Evolutionary conservation across 192 early-diverging fungal species (phyloP).

Genomic region (Podila epigama): DNA sequence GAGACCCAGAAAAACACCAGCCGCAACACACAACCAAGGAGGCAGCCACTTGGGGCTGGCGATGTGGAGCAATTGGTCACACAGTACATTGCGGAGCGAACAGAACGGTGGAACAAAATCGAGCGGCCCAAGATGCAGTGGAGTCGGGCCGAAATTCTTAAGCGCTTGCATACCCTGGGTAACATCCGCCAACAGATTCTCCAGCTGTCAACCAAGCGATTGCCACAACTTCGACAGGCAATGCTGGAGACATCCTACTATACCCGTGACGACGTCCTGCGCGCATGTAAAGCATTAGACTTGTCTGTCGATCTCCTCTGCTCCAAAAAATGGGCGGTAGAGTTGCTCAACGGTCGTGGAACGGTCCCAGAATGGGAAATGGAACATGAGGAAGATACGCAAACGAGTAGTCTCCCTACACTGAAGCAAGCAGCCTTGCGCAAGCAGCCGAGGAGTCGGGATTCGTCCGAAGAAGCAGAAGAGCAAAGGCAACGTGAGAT

Average conservation of each 20-base stretch:
- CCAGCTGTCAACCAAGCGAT: neutral
- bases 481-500: conserved; percentile 21
- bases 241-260: conserved; percentile 17
- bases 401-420: too few species aligned
- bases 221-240: neutral
- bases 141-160: neutral
- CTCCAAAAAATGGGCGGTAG: conserved; percentile 14
- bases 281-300: conserved; percentile 20
- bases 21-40: neutral
- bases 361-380: neutral
- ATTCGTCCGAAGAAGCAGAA: conserved; percentile 1
- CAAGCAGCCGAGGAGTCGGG: conserved; percentile 4
- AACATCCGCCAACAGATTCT: neutral
- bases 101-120: neutral
- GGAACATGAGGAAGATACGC: too few species aligned
- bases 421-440: too few species aligned
- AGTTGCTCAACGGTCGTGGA: neutral
- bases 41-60: neutral
- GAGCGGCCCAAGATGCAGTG: neutral
- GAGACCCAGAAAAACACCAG: neutral
- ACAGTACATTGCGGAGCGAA: conserved; percentile 5
- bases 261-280: conserved; percentile 8
- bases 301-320: conserved; percentile 7
- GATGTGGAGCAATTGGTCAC: neutral
- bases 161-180: neutral